These are phyloP conservation scores for Xylaria sp. DNA, from an alignment of 2,329 filamentous ascomycete genomes.

Conservation along the genomic window DNA sequence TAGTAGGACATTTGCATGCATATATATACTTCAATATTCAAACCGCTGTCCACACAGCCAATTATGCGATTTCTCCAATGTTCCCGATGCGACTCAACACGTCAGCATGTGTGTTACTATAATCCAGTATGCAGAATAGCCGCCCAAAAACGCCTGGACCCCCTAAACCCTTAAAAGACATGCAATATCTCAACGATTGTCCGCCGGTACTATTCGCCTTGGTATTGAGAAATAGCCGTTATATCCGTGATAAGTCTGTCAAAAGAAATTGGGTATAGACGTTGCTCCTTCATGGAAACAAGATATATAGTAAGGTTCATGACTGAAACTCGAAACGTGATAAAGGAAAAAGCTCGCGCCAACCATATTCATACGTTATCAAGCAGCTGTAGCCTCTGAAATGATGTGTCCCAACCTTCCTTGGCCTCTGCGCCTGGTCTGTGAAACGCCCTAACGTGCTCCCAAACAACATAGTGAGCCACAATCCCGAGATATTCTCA, in stretches of 20 bases:
- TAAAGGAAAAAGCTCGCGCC: background rate
- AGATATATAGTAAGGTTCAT: background rate
- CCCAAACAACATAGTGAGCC: conserved; percentile 15
- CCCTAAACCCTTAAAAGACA: conserved; percentile 6
- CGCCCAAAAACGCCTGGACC: conserved; percentile 23
- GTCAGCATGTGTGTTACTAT: conserved; percentile 12
- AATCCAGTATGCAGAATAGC: conserved; percentile 25
- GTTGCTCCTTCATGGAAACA: conserved; percentile 30
- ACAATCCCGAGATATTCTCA: conserved; percentile 1
- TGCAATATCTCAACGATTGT: conserved; percentile 20
- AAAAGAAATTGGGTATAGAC: conserved; percentile 24
- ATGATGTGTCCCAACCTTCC: conserved; percentile 21
- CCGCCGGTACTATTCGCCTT: conserved; percentile 19
- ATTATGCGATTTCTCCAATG: conserved; percentile 12
- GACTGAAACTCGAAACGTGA: background rate
- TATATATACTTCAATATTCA: conserved; percentile 31
- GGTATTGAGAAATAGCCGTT: conserved; percentile 25
- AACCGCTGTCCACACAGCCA: conserved; percentile 10
- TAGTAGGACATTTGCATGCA: conserved; percentile 30
- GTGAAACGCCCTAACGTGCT: conserved; percentile 22
- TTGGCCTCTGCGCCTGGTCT: conserved; percentile 22
- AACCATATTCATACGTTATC: conserved; percentile 10
- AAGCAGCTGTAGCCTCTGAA: conserved; percentile 4
- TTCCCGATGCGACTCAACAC: conserved; percentile 3
- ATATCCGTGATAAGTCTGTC: conserved; percentile 11